Evolutionary conservation across 129 eudicot species (phyloP).

Genomic region (Ambrosia trifida): DNA sequence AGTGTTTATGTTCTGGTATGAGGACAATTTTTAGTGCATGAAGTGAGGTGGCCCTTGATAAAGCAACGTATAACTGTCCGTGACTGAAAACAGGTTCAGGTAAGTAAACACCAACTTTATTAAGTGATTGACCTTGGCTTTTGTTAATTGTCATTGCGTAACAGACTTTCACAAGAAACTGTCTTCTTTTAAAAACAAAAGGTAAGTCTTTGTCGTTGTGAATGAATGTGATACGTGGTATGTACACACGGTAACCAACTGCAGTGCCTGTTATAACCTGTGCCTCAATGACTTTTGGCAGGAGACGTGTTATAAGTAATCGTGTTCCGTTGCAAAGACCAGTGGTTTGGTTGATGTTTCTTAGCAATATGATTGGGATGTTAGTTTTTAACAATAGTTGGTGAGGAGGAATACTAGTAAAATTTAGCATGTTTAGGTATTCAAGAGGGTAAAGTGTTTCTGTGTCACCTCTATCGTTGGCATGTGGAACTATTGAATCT

Average conservation of each 20-base stretch:
- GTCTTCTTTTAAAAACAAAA: not conserved
- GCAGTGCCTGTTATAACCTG: not conserved
- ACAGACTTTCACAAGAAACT: not conserved
- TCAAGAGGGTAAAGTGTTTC: conserved; percentile 1
- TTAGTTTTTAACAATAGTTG: not conserved
- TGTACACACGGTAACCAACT: not conserved
- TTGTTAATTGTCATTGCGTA: not conserved
- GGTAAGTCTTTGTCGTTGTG: not conserved
- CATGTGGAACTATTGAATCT: not conserved
- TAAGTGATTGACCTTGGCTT: not conserved
- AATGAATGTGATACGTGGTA: not conserved
- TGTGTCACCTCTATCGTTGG: not conserved
- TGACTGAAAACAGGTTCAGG: not conserved
- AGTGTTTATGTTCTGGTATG: not conserved
- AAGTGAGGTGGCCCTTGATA: not conserved
- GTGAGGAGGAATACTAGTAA: not conserved
- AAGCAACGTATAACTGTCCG: not conserved
- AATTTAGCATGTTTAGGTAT: not conserved
- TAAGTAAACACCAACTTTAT: not conserved
- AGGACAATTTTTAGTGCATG: not conserved
- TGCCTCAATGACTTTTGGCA: not conserved
- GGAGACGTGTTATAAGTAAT: not conserved
- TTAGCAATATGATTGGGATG: not conserved
- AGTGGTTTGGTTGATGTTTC: not conserved
- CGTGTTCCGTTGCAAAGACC: not conserved